Evolutionary conservation across 1,284 basidiomycete genomes (phyloP), one percentile per base, ranked within the genome.

Genomic region (Trichosporon faecale): DNA sequence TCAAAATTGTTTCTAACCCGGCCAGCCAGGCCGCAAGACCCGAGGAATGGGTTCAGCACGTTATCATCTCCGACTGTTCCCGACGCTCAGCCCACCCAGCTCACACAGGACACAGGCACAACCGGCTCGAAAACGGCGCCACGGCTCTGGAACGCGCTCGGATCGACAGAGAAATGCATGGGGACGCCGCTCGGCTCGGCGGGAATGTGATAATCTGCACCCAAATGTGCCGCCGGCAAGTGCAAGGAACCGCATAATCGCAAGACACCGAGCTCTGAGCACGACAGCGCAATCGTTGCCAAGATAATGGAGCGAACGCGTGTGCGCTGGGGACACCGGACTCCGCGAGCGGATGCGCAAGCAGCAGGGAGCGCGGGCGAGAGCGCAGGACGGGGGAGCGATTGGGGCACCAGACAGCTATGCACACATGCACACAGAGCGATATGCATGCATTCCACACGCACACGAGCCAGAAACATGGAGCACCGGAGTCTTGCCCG

Each of bases 51-150:
- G 52, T 27, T 27, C 57, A 31, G 16, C 57, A 16, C 9, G 29
- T 61, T 61, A 61, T 61, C 57, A 61, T n/a, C 18, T 31, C 57
- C 57, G 57, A 61, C 27, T 61, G 27, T 31, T 61, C 57, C 57
- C 57, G 57, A 61, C 29, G 18, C 49, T 49, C 46, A 37, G 35
- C 35, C 35, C 35, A 14, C 35, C 35, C 35, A 37, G 35, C 7
- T 37, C 35, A 33, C 31, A 33, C 3, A 9, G 31, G 31, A 66
- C 29, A 33, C 46, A 66, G 65, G 46, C 29, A 31, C 65, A 14
- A 29, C 8, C 31, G 49, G 27, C 18, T 37, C n/a, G 25, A 27
- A 27, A 14, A 37, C 7, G 35, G 35, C 35, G 35, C 55, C 27
- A 60, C 25, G 25, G 25, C 27, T 60, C 18, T 16, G 55, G 29